These are phyloP conservation scores for Scedosporium apiospermum DNA, from an alignment of 2,329 filamentous ascomycete species.

Conservation along the genomic window DNA sequence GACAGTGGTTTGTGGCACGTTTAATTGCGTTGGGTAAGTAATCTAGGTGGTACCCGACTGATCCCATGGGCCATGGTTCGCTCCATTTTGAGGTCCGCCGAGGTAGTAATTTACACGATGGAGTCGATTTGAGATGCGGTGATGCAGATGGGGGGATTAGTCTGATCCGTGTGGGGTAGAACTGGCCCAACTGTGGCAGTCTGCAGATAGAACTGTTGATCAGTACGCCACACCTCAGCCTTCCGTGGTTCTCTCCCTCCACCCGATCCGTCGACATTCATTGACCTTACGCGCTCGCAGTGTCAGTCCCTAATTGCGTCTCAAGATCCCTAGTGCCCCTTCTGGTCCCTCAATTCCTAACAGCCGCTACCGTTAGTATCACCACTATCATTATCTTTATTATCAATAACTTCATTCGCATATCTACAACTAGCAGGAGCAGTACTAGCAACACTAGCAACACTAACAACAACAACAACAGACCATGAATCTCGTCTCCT, in stretches of 20 bases:
- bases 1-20: no score
- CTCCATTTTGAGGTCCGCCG: no score
- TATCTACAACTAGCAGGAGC: not conserved
- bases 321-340: not conserved
- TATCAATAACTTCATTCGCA: not conserved
- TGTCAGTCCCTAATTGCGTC: not conserved
- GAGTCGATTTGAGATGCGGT: no score
- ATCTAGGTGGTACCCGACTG: no score
- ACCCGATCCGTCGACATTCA: not conserved
- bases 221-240: not conserved
- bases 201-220: no score
- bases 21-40: no score
- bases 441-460: not conserved
- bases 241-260: not conserved
- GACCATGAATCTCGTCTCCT: conserved; percentile 5
- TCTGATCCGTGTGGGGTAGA: no score
- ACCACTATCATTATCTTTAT: not conserved
- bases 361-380: not conserved
- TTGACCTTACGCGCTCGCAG: not conserved
- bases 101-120: no score
- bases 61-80: no score
- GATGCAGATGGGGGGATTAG: no score
- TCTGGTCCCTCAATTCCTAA: not conserved
- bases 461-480: not conserved
- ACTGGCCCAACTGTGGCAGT: no score